These are phyloP conservation scores for Blastobotrys buckinghamii DNA, from an alignment of 1,139 yeast species.

Conservation along the genomic window DNA sequence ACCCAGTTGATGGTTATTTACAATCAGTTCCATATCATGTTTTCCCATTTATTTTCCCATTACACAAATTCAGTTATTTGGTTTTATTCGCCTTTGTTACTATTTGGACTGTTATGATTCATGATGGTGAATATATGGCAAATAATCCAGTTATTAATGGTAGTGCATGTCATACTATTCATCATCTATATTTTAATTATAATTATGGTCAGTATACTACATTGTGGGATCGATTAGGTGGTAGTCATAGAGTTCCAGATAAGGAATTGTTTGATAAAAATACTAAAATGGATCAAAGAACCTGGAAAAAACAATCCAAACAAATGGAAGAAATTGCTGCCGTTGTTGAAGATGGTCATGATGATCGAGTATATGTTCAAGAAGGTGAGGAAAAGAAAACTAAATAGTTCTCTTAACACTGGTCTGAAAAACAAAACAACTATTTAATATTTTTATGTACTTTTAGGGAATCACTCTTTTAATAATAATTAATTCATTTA, in stretches of 20 bases:
- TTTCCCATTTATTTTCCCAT: conserved; percentile 85
- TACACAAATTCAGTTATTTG: conserved; percentile 81
- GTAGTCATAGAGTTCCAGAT: conserved; percentile 90
- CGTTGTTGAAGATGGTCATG: conserved; percentile 68
- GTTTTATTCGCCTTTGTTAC: conserved; percentile 82
- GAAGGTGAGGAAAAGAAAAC: conserved; percentile 19
- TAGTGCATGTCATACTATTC: conserved; percentile 96
- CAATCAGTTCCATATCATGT: conserved; percentile 92
- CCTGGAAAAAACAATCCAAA: conserved; percentile 68
- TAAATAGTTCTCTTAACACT: conserved; percentile 13
- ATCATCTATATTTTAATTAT: conserved; percentile 93
- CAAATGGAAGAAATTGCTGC: conserved; percentile 78
- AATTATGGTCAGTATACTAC: conserved; percentile 98
- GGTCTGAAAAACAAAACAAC: no score
- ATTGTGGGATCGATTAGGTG: conserved; percentile 94
- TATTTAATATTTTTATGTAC: not conserved
- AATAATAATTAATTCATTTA: no score
- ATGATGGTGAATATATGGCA: conserved; percentile 92
- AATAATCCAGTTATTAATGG: conserved; percentile 94
- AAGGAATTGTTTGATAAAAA: conserved; percentile 70
- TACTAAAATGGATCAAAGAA: conserved; percentile 48
- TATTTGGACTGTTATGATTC: conserved; percentile 98
- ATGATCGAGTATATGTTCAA: conserved; percentile 52
- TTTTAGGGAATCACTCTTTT: not conserved
- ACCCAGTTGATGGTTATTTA: conserved; percentile 91